Percentiles rank a stretch among this genome's conserved stretches.
These are phyloP conservation scores for Cyclotella sp. DNA, from an alignment of 108 stramenopile species.

Conservation along the genomic window DNA sequence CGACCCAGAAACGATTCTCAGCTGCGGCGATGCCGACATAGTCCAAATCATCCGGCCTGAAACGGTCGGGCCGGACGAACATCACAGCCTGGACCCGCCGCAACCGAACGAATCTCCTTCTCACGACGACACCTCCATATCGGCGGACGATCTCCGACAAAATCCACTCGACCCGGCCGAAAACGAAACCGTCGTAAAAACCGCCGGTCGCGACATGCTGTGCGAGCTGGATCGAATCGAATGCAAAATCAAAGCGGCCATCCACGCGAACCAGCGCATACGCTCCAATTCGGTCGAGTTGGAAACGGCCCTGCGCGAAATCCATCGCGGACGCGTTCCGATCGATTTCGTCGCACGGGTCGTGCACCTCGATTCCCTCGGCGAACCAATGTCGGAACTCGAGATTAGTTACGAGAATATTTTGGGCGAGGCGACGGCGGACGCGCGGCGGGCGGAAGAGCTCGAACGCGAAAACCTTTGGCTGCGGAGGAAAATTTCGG, in stretches of 20 bases:
- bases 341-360: not conserved
- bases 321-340: not conserved
- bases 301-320: conserved; percentile 2
- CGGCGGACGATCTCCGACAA: no score
- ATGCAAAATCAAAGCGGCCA: conserved; percentile 11
- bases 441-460: not conserved
- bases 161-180: no score
- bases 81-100: no score
- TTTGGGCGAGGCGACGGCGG: not conserved
- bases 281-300: conserved; percentile 3
- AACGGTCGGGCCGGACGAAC: no score
- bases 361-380: not conserved
- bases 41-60: not conserved
- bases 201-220: not conserved
- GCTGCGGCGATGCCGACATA: not conserved
- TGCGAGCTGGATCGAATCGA: conserved; percentile 2
- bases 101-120: no score
- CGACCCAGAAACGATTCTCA: not conserved
- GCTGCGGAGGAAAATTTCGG: not conserved
- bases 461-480: not conserved
- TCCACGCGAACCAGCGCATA: not conserved
- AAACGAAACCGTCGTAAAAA: not conserved
- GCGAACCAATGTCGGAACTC: not conserved
- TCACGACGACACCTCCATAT: no score
- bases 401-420: not conserved